Percentiles rank a stretch among this genome's conserved stretches.
Evolutionary conservation across 495 filamentous ascomycete species (phyloP).

Genomic region (Bombardia bombarda): DNA sequence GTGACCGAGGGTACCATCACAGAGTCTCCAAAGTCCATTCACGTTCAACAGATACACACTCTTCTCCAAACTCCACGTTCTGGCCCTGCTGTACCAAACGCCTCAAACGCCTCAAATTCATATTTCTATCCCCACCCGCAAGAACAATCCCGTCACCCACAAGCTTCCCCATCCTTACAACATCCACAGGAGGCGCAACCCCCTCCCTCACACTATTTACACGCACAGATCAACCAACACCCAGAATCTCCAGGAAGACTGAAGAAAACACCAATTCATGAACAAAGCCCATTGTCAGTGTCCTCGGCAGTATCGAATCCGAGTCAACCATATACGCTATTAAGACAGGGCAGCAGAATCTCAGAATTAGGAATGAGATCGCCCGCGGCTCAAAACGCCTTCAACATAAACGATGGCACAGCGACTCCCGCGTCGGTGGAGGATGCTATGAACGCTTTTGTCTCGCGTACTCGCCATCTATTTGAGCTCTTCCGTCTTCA

Average conservation of each 20-base stretch:
- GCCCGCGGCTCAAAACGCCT: too few species aligned
- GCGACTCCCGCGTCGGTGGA: constrained; percentile 50
- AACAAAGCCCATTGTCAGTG: constrained; percentile 20
- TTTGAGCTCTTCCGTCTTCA: constrained; percentile 61
- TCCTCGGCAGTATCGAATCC: constrained; percentile 18
- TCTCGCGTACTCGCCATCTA: constrained; percentile 55
- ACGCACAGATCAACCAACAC: constrained; percentile 3
- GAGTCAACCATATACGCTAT: constrained; percentile 15
- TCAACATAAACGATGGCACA: too few species aligned
- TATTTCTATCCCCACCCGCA: too few species aligned
- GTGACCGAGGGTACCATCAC: constrained; percentile 10
- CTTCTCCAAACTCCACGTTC: not conserved
- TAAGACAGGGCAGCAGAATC: constrained; percentile 15
- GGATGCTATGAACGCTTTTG: constrained; percentile 60
- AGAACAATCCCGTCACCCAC: not conserved
- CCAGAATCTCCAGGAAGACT: constrained; percentile 14
- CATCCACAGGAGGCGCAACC: constrained; percentile 6
- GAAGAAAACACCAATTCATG: constrained; percentile 8
- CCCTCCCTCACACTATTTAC: constrained; percentile 4
- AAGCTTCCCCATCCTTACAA: constrained; percentile 5
- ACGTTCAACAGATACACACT: constrained; percentile 1
- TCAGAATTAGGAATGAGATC: too few species aligned
- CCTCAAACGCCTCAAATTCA: not conserved
- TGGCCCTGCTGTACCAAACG: not conserved
- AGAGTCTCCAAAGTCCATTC: constrained; percentile 15